These are phyloP conservation scores for Stagonosporopsis cucurbitacearum DNA, from an alignment of 2,329 filamentous ascomycete species.

Conservation along the genomic window DNA sequence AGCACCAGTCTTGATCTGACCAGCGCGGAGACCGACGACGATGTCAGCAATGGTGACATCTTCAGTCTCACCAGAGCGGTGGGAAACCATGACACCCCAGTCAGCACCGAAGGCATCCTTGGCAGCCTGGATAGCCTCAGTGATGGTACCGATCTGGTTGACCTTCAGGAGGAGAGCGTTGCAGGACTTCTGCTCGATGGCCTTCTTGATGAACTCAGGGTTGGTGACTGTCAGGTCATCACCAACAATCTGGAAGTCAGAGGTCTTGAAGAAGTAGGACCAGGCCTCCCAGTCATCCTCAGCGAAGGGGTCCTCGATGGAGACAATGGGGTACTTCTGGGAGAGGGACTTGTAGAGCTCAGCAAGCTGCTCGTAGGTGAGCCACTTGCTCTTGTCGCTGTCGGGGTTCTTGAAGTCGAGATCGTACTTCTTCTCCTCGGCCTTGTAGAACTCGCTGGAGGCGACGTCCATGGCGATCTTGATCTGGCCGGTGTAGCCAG, in stretches of 20 bases:
- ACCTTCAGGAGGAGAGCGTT: constrained; percentile 99
- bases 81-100: constrained; percentile 99
- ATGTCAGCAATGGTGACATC: constrained; percentile 99
- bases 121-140: constrained; percentile 97
- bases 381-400: constrained; percentile 93
- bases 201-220: constrained; percentile 98
- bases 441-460: constrained; percentile 99
- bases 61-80: constrained; percentile 98
- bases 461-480: constrained; percentile 99
- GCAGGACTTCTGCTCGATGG: constrained; percentile 98
- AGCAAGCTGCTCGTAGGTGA: constrained; percentile 97
- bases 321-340: constrained; percentile 98
- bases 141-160: constrained; percentile 99
- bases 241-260: constrained; percentile 97
- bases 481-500: constrained; percentile 94
- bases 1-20: constrained; percentile 73
- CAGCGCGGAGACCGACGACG: constrained; percentile 92
- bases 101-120: constrained; percentile 94
- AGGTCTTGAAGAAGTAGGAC: constrained; percentile 99
- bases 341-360: constrained; percentile 85
- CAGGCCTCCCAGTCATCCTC: constrained; percentile 99
- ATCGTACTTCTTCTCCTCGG: constrained; percentile 97
- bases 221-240: constrained; percentile 99
- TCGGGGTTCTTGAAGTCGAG: constrained; percentile 99
- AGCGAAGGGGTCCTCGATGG: constrained; percentile 98